Evolutionary conservation across 768 basidiomycete genomes (phyloP), one percentile per base, ranked within the genome.

Genomic region (Termitomyces sp.): DNA sequence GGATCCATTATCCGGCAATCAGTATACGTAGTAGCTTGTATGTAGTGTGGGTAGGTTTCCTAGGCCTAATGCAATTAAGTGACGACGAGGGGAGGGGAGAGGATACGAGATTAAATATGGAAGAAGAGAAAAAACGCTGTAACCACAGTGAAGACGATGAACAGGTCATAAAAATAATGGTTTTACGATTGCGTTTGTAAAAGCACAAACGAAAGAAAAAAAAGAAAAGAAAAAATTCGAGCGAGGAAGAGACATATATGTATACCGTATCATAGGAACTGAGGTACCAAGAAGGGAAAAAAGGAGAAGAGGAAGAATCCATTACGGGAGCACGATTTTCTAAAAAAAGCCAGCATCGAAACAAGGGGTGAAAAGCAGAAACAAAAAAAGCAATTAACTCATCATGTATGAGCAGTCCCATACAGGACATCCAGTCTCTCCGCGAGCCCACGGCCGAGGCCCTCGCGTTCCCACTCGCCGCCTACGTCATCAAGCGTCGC

Each of bases 401-500:
- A 51, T 51, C 50, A 57, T 16, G 50, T 24, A 18, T 51, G 41
- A 36, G 58, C 55, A 41, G 41, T 51, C 16, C 61, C 58, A 34
- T 62, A 62, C 6, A 62, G 55, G 10, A 62, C 61, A 54, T 94
- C 92, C 54, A 95, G 69, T 56, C 92, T 74, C 74, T 94, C 92
- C 70, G 90, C 93, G 50, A 95, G 70, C 0, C 93, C 92, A 58
- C 74, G 81, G 0, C 93, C 92, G 26, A 95, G 69, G 0, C 92
- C 92, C 63, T 92, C 89, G 2, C 92, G 74, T 61, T 91, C 88
- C 92, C 91, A 95, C 71, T 94, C 93, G 0, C 92, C 53, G 9
- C 90, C 90, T 1, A 81, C 72, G 46, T 87, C 87, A 63, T 86
- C 86, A 48, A 83, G 63, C 62, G 42, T 39, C 10, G 24, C 50